A percentile compares a stretch with the other conserved stretches of the same genome.
Evolutionary conservation across 108 stramenopile genomes (phyloP).

Genomic region (Skeletonema costatum): DNA sequence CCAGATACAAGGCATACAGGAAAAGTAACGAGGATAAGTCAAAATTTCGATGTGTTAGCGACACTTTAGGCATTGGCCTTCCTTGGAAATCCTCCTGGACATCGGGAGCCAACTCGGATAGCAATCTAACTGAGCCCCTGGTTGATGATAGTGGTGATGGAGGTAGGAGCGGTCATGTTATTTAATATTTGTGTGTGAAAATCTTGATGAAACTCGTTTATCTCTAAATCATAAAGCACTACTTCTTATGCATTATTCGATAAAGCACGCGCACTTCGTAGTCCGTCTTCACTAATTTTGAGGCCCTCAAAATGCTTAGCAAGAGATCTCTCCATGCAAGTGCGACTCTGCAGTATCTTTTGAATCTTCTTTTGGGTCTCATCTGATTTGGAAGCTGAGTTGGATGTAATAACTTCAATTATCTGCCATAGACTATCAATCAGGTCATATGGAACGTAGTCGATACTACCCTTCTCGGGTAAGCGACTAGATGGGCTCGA

Average conservation of each 20-base stretch:
- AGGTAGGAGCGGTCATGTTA: background rate
- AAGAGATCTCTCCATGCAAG: slow-evolving; percentile 62
- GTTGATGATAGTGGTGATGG: background rate
- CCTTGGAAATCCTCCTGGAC: background rate
- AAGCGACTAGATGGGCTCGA: slow-evolving; percentile 52
- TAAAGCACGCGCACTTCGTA: slow-evolving; percentile 51
- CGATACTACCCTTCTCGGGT: slow-evolving; percentile 81
- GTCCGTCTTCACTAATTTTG: slow-evolving; percentile 59
- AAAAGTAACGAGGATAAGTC: too few relatives aligned
- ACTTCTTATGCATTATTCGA: slow-evolving; percentile 1
- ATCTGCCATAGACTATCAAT: slow-evolving; percentile 78
- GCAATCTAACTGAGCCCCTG: background rate
- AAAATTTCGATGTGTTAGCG: background rate
- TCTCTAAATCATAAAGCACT: background rate
- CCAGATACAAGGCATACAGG: too few relatives aligned
- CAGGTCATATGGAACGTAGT: slow-evolving; percentile 76
- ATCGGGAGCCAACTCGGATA: background rate
- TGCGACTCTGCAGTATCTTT: slow-evolving; percentile 26
- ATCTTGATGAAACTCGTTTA: background rate
- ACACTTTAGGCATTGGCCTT: background rate
- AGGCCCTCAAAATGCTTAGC: slow-evolving; percentile 50
- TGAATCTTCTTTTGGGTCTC: slow-evolving; percentile 2
- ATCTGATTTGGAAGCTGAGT: background rate
- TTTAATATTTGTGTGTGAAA: background rate
- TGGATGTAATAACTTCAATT: slow-evolving; percentile 48